phyloP scores from a whole-genome alignment of 768 basidiomycete genomes.

The Macrocybe gigantea region DNA sequence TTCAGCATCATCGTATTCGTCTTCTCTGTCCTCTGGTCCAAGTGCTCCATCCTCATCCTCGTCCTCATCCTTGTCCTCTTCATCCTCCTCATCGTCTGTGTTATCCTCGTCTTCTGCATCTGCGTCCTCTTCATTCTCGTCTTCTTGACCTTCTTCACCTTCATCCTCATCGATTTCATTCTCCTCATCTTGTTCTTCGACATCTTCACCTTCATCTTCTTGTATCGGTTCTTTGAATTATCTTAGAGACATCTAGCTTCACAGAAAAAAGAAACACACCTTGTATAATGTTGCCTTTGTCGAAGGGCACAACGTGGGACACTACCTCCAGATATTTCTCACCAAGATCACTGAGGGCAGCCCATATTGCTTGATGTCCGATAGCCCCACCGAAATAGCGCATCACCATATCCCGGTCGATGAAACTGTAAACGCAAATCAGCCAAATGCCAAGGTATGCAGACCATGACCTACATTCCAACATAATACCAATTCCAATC shows the following conservation, averaged over 20 bases:
- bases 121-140: neutral
- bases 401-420: constrained; percentile 23
- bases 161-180: neutral
- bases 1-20: too few species aligned
- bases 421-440: constrained; percentile 11
- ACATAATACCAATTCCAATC: constrained; percentile 28
- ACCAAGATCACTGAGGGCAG: neutral
- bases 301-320: too few species aligned
- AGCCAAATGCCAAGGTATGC: neutral
- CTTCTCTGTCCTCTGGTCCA: too few species aligned
- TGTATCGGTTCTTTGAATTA: neutral
- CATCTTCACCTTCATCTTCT: neutral
- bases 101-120: neutral
- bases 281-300: too few species aligned
- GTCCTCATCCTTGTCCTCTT: neutral
- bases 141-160: neutral
- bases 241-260: neutral
- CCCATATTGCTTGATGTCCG: constrained; percentile 8
- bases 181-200: neutral
- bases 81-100: neutral
- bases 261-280: too few species aligned
- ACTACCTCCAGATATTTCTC: neutral
- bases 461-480: constrained; percentile 18
- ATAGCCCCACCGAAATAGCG: constrained; percentile 13
- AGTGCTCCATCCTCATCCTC: too few species aligned